Base-by-base conservation (phyloP, 306 rosid species). In the Vigna mungo region DNA sequence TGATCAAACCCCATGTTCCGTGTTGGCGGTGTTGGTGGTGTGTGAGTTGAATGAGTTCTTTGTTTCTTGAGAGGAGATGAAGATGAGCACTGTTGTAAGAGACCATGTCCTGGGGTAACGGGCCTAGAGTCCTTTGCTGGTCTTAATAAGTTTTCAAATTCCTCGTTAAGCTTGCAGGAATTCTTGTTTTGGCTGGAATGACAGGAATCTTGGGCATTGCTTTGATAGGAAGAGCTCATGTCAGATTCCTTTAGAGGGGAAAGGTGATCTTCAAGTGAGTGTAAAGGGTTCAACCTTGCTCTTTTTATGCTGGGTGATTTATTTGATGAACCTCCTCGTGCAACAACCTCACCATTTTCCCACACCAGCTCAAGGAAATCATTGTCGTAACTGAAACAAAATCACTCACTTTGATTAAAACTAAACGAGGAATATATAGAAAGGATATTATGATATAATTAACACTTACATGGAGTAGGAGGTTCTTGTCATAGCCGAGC, bases 321-420 rank as follows among this genome's bases (percentile, higher is more conserved):
- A 15, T 71, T 51, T 36, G 79, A 62, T 62, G 79, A 68, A 52
- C 75, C 72, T 84, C 81, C 67, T 64, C 54, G 77, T 70, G 16
- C 78, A 16, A 27, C 44, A 73, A 80, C 47, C 59, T 66, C 74
- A 18, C 82, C 86, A 53, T 85, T 83, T 81, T 85, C 78, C 85
- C 84, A 83, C 27, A 78, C 84, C 32, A 78, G 71, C 79, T 85
- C 91, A 66, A 70, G 32, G 37, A 80, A 74, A 16, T 81, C 87
- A 18, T 80, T 61, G 12, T 34, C 80, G 59, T 63, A n/a, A 77
- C 90, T 85, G 85, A 77, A 72, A 51, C 9, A 66, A 65, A 81
- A 78, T 17, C 47, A 34, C 36, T 7, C 46, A 20, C 51, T 39
- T 60, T 6, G 32, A 39, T 39, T 71, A 48, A n/a, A 64, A 39